Evolutionary conservation across 495 filamentous ascomycete genomes (phyloP).

Genomic region (Emericellopsis terricola): DNA sequence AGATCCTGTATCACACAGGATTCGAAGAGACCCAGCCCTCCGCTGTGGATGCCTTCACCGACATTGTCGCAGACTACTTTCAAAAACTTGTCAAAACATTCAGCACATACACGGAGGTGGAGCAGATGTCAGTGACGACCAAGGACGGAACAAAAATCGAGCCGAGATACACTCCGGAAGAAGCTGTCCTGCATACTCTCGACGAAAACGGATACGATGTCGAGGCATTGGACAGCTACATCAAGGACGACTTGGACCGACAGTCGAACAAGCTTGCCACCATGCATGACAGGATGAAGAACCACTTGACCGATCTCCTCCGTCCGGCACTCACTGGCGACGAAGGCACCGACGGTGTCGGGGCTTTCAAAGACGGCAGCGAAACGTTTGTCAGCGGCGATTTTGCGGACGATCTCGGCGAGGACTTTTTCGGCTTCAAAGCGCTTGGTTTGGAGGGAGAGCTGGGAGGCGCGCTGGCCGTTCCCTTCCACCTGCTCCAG

Average conservation of each 20-base stretch:
- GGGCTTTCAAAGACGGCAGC: slow-evolving; percentile 86
- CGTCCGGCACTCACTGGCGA: slow-evolving; percentile 66
- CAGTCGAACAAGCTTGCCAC: slow-evolving; percentile 61
- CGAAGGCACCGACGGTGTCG: slow-evolving; percentile 65
- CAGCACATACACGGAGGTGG: slow-evolving; percentile 64
- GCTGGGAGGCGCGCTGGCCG: slow-evolving; percentile 66
- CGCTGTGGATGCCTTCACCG: slow-evolving; percentile 76
- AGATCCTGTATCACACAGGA: slow-evolving; percentile 90
- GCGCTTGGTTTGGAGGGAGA: slow-evolving; percentile 84
- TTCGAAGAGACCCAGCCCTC: slow-evolving; percentile 97
- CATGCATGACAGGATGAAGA: slow-evolving; percentile 85
- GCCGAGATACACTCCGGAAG: slow-evolving; percentile 55
- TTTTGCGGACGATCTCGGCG: slow-evolving; percentile 91
- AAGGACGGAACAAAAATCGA: slow-evolving; percentile 34
- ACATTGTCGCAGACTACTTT: slow-evolving; percentile 82
- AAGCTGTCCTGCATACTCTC: slow-evolving; percentile 73
- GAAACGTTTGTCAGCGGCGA: slow-evolving; percentile 95
- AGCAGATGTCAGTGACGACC: slow-evolving; percentile 34
- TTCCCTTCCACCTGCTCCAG: slow-evolving; percentile 87
- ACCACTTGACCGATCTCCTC: slow-evolving; percentile 73
- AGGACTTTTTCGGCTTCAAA: slow-evolving; percentile 98
- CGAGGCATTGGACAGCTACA: slow-evolving; percentile 69
- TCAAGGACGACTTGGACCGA: slow-evolving; percentile 87
- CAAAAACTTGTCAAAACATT: slow-evolving; percentile 61
- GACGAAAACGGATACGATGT: slow-evolving; percentile 65